Evolutionary conservation across 768 basidiomycete genomes (phyloP).

Genomic region (Suillus tomentosus): DNA sequence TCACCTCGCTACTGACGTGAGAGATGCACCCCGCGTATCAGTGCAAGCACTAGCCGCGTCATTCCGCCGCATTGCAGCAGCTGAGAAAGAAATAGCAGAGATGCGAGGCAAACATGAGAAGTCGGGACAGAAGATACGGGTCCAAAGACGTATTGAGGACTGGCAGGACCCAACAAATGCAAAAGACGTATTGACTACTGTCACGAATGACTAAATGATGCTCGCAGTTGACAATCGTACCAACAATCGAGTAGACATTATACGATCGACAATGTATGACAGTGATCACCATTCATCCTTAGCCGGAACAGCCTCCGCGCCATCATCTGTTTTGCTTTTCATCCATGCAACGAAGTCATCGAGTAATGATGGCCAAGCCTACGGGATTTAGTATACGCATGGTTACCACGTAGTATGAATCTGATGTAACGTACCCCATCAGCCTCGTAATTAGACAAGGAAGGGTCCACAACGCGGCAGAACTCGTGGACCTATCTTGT

Average conservation of each 20-base stretch:
- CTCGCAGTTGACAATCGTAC: slow-evolving; percentile 1
- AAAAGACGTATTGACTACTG: slow-evolving; percentile 10
- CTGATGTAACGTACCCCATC: slow-evolving; percentile 61
- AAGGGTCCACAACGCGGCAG: slow-evolving; percentile 58
- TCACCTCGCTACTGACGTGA: slow-evolving; percentile 27
- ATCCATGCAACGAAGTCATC: slow-evolving; percentile 82
- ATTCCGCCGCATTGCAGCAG: slow-evolving; percentile 8
- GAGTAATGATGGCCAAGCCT: slow-evolving; percentile 85
- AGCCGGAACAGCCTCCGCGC: slow-evolving; percentile 3
- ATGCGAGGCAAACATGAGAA: slow-evolving; percentile 7
- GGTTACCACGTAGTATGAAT: background rate
- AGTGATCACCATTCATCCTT: slow-evolving; percentile 7
- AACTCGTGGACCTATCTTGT: slow-evolving; percentile 71
- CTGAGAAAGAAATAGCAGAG: slow-evolving; percentile 11
- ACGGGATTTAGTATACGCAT: slow-evolving; percentile 6
- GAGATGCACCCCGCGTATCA: slow-evolving; percentile 10
- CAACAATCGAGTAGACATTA: background rate
- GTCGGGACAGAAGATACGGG: slow-evolving; percentile 9
- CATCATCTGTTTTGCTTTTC: slow-evolving; percentile 25
- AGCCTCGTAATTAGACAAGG: slow-evolving; percentile 67
- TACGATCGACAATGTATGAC: background rate
- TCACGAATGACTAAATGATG: slow-evolving; percentile 6
- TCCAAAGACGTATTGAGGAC: background rate
- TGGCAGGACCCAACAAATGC: slow-evolving; percentile 5
- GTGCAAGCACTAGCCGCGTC: slow-evolving; percentile 13